Conservation (phyloP, 2,329 filamentous ascomycete species). For the Myotisia sp. region DNA sequence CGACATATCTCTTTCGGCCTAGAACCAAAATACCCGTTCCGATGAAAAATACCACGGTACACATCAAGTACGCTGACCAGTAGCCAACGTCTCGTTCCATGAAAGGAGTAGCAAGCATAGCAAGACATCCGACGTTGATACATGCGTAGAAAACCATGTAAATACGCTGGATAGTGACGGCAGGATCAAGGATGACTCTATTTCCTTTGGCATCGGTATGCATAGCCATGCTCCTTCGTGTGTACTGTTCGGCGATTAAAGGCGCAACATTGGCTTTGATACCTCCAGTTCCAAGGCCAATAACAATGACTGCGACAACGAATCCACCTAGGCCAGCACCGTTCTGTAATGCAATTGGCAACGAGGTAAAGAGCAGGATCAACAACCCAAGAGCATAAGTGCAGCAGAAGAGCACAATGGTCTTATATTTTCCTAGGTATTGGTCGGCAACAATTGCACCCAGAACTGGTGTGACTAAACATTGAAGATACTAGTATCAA, state of each 20-base stretch:
- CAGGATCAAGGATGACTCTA: constrained; percentile 50
- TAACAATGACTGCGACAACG: constrained; percentile 43
- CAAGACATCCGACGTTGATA: constrained; percentile 57
- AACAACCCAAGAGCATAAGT: constrained; percentile 45
- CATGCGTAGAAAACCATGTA: constrained; percentile 62
- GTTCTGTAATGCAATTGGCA: constrained; percentile 37
- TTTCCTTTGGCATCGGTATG: constrained; percentile 32
- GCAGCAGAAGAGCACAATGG: constrained; percentile 40
- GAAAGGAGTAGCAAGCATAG: constrained; percentile 49
- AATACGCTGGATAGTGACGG: constrained; percentile 51
- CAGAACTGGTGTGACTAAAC: constrained; percentile 37
- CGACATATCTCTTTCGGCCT: constrained; percentile 31
- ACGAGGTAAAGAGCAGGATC: constrained; percentile 41
- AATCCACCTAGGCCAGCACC: constrained; percentile 40
- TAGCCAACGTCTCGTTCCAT: constrained; percentile 55
- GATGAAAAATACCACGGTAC: constrained; percentile 49
- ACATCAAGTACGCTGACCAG: constrained; percentile 48
- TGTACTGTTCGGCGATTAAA: constrained; percentile 51
- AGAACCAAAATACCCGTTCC: constrained; percentile 41
- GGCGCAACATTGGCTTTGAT: constrained; percentile 52
- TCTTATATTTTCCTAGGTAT: constrained; percentile 47
- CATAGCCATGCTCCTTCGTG: constrained; percentile 39
- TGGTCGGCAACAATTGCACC: constrained; percentile 46
- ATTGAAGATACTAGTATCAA: no score
- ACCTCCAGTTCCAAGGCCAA: constrained; percentile 50